Evolutionary conservation across 164 flowering plant species (phyloP).

Genomic region (Dillenia suffruticosa): DNA sequence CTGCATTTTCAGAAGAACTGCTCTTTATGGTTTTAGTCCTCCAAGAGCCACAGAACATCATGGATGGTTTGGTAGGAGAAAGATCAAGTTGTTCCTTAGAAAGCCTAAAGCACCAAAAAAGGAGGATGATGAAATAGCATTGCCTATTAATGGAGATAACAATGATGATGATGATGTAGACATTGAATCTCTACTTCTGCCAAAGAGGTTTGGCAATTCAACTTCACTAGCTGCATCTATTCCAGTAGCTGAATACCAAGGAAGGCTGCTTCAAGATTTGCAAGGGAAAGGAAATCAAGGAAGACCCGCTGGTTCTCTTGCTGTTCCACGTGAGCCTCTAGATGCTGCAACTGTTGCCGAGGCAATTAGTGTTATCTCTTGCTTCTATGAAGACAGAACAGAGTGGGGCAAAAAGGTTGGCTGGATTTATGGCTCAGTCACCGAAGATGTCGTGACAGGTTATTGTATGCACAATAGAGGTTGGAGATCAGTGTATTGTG

Average conservation of each 20-base stretch:
- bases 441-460: constrained; percentile 97
- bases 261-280: constrained; percentile 69
- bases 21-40: constrained; percentile 87
- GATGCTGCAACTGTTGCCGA: constrained; percentile 88
- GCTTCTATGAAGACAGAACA: constrained; percentile 85
- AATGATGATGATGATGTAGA: constrained; percentile 44
- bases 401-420: constrained; percentile 95
- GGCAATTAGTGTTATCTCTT: constrained; percentile 77
- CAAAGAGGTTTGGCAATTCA: constrained; percentile 81
- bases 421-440: constrained; percentile 96
- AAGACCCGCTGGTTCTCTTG: constrained; percentile 79
- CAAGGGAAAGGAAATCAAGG: constrained; percentile 50
- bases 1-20: constrained; percentile 80
- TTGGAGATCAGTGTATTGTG: constrained; percentile 92
- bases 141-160: constrained; percentile 36
- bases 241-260: constrained; percentile 85
- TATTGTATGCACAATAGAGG: constrained; percentile 95
- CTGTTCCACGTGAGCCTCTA: constrained; percentile 80
- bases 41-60: constrained; percentile 82
- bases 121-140: constrained; percentile 40
- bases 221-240: constrained; percentile 61
- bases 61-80: constrained; percentile 73
- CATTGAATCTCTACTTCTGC: constrained; percentile 50
- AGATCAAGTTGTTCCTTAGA: constrained; percentile 41
- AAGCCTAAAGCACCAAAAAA: constrained; percentile 32